Conservation (phyloP, 768 basidiomycete genomes). For the Suillus ampliporus region DNA sequence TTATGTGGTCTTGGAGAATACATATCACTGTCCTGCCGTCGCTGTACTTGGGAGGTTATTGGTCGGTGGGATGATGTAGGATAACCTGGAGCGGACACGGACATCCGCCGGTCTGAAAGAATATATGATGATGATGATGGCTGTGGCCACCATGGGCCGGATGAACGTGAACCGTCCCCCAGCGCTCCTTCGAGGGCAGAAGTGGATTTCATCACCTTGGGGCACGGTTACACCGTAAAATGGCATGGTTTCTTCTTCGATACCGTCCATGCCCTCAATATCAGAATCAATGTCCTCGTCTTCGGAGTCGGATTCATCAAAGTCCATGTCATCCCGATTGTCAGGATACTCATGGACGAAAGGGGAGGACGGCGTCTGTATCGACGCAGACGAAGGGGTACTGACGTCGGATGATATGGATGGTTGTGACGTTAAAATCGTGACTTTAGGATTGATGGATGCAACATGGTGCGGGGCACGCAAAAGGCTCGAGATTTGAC, state of each 20-base stretch:
- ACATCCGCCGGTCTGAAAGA: conserved; percentile 31
- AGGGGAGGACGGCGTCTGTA: conserved; percentile 37
- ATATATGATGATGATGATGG: conserved; percentile 16
- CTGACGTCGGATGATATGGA: conserved; percentile 31
- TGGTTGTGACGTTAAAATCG: conserved; percentile 29
- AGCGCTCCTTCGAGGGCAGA: conserved; percentile 39
- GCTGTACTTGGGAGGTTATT: conserved; percentile 16
- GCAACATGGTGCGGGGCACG: conserved; percentile 23
- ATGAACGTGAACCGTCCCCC: conserved; percentile 27
- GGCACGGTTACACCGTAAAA: conserved; percentile 28
- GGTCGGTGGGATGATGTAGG: conserved; percentile 29
- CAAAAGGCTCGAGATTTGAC: conserved; percentile 12
- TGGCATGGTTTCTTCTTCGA: conserved; percentile 27
- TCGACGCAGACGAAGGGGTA: conserved; percentile 38
- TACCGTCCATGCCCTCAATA: conserved; percentile 40
- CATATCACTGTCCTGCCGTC: conserved; percentile 23
- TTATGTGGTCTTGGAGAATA: conserved; percentile 17
- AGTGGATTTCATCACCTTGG: conserved; percentile 36
- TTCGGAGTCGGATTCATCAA: conserved; percentile 37
- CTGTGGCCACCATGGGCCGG: conserved; percentile 15
- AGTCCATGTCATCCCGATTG: conserved; percentile 27
- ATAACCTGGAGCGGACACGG: conserved; percentile 40
- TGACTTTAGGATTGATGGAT: conserved; percentile 35
- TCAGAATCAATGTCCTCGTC: conserved; percentile 40
- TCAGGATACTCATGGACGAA: conserved; percentile 24